These are phyloP conservation scores for Carpinus viminea DNA, from an alignment of 306 rosid genomes.

Conservation along the genomic window DNA sequence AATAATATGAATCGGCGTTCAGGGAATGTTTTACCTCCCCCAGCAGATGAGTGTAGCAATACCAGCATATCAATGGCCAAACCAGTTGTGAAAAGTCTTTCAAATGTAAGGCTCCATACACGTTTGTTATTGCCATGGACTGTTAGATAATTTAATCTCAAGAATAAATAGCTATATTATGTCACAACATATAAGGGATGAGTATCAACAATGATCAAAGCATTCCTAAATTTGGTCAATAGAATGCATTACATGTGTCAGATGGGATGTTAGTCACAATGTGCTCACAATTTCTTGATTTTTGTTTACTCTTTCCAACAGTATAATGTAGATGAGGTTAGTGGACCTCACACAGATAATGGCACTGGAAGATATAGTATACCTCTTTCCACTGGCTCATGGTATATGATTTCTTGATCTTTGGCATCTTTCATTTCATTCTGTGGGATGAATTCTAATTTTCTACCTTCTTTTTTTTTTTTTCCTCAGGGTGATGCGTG, in stretches of 20 bases:
- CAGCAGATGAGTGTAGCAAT: constrained; percentile 41
- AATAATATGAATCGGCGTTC: constrained; percentile 54
- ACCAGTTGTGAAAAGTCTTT: constrained; percentile 30
- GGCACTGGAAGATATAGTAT: neutral
- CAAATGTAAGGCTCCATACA: constrained; percentile 38
- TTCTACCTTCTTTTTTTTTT: neutral
- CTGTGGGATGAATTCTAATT: neutral
- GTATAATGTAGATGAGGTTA: constrained; percentile 24
- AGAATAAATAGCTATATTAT: neutral
- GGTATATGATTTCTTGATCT: neutral
- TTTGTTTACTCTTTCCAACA: constrained; percentile 14
- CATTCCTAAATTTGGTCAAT: neutral
- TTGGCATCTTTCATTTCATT: constrained; percentile 3
- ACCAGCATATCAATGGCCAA: constrained; percentile 27
- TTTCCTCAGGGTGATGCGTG: neutral
- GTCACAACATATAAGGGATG: neutral
- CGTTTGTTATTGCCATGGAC: constrained; percentile 5
- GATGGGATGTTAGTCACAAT: neutral
- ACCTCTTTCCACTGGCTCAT: neutral
- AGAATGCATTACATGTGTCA: neutral
- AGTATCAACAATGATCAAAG: neutral
- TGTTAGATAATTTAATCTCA: neutral
- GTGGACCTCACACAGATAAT: neutral
- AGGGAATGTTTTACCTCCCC: constrained; percentile 50
- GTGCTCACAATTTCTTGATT: constrained; percentile 11